These are phyloP conservation scores for Globisporangium yorkense DNA, from an alignment of 352 stramenopile genomes.

Conservation along the genomic window DNA sequence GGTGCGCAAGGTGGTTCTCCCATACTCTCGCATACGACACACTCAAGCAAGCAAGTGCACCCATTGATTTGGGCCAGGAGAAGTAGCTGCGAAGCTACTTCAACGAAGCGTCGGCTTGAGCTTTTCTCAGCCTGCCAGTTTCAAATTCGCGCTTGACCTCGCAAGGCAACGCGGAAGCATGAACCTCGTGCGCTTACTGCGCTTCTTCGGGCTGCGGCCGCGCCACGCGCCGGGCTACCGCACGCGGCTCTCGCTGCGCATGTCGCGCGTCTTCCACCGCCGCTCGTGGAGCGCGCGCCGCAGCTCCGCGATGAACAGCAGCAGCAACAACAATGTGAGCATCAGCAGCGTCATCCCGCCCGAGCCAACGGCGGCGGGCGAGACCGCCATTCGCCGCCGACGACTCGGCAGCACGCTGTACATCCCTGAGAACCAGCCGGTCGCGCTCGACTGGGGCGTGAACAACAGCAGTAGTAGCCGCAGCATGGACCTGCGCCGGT, in stretches of 20 bases:
- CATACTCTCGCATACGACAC: too few species aligned
- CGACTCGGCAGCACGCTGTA: slow-evolving; percentile 1
- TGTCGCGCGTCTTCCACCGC: slow-evolving; percentile 9
- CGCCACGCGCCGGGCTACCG: slow-evolving; percentile 1
- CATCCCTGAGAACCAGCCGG: slow-evolving; percentile 15
- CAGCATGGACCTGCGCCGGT: slow-evolving; percentile 10
- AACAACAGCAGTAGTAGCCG: neutral
- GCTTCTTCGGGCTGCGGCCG: slow-evolving; percentile 15
- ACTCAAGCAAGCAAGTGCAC: too few species aligned
- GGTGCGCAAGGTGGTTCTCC: too few species aligned
- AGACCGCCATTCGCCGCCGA: neutral
- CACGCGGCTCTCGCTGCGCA: slow-evolving; percentile 6
- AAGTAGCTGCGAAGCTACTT: neutral
- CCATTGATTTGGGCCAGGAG: too few species aligned
- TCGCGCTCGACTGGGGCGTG: slow-evolving; percentile 9
- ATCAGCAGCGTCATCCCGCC: neutral
- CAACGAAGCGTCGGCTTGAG: neutral
- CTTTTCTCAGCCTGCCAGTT: neutral
- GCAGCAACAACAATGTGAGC: neutral
- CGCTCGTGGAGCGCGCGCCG: slow-evolving; percentile 1
- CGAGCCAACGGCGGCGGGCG: neutral
- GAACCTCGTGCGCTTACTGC: slow-evolving; percentile 12
- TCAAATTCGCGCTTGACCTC: neutral
- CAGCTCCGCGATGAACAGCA: neutral
- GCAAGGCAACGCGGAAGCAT: neutral